Conservation (phyloP, 2,329 filamentous ascomycete genomes). For the Aspergillus puulaauensis region DNA sequence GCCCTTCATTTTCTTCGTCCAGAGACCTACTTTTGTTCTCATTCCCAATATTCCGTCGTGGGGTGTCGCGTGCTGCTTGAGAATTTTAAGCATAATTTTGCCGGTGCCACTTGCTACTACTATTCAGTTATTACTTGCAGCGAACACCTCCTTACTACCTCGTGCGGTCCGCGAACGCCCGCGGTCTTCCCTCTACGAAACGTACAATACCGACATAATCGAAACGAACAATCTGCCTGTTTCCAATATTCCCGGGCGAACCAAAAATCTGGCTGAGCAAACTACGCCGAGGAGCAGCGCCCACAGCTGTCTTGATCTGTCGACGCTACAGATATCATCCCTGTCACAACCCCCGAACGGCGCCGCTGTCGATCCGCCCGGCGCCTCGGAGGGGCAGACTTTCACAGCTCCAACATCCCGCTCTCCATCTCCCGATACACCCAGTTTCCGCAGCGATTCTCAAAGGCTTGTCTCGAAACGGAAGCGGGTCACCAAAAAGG, state of each 20-base stretch:
- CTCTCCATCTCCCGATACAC: constrained; percentile 31
- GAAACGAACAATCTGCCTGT: not conserved
- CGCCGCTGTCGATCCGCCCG: constrained; percentile 24
- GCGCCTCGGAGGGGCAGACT: constrained; percentile 26
- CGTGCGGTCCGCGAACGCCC: not conserved
- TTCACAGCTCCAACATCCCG: constrained; percentile 31
- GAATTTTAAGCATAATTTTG: constrained; percentile 3
- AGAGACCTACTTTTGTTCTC: not conserved
- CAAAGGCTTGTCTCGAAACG: constrained; percentile 31
- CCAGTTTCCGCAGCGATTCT: constrained; percentile 29
- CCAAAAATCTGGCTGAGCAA: constrained; percentile 43
- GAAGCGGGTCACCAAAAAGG: constrained; percentile 38
- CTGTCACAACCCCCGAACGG: constrained; percentile 23
- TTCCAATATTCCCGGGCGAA: constrained; percentile 23
- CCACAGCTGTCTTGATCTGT: constrained; percentile 45
- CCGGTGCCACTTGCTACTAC: not conserved
- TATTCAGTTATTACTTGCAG: not conserved
- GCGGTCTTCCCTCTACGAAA: constrained; percentile 1
- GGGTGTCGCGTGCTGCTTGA: constrained; percentile 2
- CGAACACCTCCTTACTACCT: constrained; percentile 1
- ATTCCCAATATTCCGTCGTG: not conserved
- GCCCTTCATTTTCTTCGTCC: not conserved
- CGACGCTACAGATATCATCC: constrained; percentile 35
- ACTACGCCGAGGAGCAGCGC: constrained; percentile 40
- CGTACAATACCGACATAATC: not conserved